Base-by-base conservation (phyloP, 495 filamentous ascomycete species). In the Trichocladium antarcticum region DNA sequence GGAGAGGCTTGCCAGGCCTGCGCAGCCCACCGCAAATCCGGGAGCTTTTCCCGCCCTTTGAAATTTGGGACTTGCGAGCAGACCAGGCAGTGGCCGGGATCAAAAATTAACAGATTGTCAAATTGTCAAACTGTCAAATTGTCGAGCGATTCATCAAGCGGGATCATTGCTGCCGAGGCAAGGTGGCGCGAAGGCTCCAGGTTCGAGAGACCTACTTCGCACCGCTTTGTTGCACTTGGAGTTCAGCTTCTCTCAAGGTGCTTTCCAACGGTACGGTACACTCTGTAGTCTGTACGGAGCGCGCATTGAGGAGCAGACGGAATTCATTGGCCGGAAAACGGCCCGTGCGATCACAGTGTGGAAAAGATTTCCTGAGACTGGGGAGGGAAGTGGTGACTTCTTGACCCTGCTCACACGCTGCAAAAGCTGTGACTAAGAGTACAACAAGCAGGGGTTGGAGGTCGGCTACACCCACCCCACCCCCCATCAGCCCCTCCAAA, bases 101-200 rank as follows among this genome's bases (percentile, higher is more conserved):
- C 34, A 38, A 36, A 35, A 44, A 43, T 38, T 54, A n/a, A n/a
- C n/a, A n/a, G n/a, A n/a, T n/a, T n/a, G n/a, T n/a, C n/a, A n/a
- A n/a, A n/a, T n/a, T n/a, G 24, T 27, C 24, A 8, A 8, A 8
- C 3, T 27, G 24, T 8, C 3, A 27, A 27, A 8, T 27, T 27
- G 53, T 51, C 55, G 53, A 60, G 51, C 54, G 56, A 61, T 44
- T 45, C 56, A 50, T 45, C 16, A n/a, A 32, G 22, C 37, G 17
- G 16, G 38, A 49, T 28, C 39, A 27, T 44, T 42, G n/a, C 19
- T n/a, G n/a, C n/a, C n/a, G n/a, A n/a, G n/a, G n/a, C n/a, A n/a
- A n/a, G n/a, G n/a, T n/a, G n/a, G n/a, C n/a, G n/a, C n/a, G n/a
- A n/a, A n/a, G n/a, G n/a, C n/a, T n/a, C n/a, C 21, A 16, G 10